These are phyloP conservation scores for Chalaropsis ovoidea DNA, from an alignment of 2,329 filamentous ascomycete genomes.

Conservation along the genomic window DNA sequence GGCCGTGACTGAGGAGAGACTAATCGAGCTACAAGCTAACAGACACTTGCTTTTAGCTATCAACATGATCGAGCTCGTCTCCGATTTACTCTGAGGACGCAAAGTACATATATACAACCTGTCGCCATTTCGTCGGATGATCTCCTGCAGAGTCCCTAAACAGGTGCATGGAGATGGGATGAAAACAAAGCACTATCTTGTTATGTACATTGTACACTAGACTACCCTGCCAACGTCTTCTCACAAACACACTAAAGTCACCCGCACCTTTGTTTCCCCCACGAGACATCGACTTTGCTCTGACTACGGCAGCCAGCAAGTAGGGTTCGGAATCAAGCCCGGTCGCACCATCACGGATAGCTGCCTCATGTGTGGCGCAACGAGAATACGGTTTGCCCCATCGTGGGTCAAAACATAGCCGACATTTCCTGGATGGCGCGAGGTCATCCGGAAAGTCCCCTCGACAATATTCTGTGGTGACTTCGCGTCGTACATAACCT, in stretches of 20 bases:
- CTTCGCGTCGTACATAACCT: constrained; percentile 4
- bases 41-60: no score
- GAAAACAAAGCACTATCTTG: background rate
- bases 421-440: constrained; percentile 5
- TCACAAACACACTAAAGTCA: background rate
- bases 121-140: background rate
- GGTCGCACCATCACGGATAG: constrained; percentile 13
- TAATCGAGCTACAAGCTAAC: background rate
- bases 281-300: background rate
- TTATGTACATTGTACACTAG: no score
- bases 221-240: no score
- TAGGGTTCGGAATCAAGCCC: constrained; percentile 9
- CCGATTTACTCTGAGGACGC: no score
- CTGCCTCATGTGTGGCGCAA: constrained; percentile 12
- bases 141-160: background rate
- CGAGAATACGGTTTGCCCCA: constrained; percentile 9
- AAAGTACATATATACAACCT: background rate
- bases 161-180: background rate
- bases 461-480: constrained; percentile 6
- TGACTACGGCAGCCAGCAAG: background rate
- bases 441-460: constrained; percentile 10
- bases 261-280: background rate
- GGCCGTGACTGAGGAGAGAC: background rate
- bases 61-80: no score
- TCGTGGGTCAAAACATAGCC: constrained; percentile 12